Evolutionary conservation across 2,329 filamentous ascomycete genomes (phyloP).

Genomic region (Alternaria burnsii): DNA sequence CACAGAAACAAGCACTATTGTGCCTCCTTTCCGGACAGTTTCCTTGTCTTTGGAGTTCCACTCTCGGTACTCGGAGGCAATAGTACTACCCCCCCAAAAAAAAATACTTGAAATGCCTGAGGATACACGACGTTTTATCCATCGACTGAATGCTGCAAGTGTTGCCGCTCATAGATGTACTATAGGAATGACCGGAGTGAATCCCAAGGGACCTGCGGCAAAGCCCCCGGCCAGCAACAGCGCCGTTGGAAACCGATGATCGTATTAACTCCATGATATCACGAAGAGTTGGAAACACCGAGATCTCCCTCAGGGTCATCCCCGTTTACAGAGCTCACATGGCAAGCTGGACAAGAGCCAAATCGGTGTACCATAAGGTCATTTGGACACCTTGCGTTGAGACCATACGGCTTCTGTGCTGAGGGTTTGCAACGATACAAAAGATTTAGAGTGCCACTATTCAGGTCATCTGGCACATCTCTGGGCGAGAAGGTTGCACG

Average conservation of each 20-base stretch:
- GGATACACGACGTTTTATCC: not conserved
- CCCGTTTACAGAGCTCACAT: not conserved
- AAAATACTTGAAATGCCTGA: not conserved
- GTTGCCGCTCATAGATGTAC: not conserved
- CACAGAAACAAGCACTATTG: not conserved
- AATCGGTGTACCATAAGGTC: not conserved
- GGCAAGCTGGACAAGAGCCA: not conserved
- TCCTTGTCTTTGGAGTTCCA: slow-evolving; percentile 1
- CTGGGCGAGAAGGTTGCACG: not conserved
- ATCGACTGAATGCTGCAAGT: not conserved
- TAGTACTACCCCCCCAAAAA: not conserved
- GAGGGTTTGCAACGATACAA: not conserved
- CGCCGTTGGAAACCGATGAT: not conserved
- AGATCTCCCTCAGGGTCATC: not conserved
- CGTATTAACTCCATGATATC: not conserved
- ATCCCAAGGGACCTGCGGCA: not conserved
- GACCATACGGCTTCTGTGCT: not conserved
- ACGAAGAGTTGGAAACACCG: not conserved
- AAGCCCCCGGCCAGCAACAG: not conserved
- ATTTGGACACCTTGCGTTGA: not conserved
- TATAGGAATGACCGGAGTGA: not conserved
- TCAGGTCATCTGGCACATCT: not conserved
- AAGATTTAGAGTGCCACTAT: not conserved
- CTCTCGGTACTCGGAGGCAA: slow-evolving; percentile 2
- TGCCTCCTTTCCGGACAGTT: not conserved